Base-by-base conservation (phyloP, 208 protist genomes). In the Acanthamoeba pearcei region DNA sequence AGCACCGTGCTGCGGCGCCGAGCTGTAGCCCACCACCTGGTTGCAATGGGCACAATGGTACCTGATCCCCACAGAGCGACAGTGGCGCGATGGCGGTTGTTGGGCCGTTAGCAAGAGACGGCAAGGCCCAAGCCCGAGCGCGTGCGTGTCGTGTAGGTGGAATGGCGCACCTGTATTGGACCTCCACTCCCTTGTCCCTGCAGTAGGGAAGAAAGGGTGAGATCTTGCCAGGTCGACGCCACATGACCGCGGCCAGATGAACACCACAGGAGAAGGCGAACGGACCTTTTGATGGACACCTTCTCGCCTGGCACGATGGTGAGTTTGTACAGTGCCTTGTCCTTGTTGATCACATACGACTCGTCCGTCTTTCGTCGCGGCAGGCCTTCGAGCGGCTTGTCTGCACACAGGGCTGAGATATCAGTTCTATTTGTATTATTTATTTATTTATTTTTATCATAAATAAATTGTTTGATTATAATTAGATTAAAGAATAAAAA, bases 241-340 rank as follows among this genome's bases (percentile, higher is more conserved):
- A 57, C 53, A 57, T 8, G 12, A 17, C 53, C 13, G 53, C 53
- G 24, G 64, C 10, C 3, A 66, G 10, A 17, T 5, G n/a, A 3
- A 15, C 64, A 6, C 64, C 29, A 6, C 64, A 29, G n/a, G n/a
- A 12, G n/a, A 70, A 62, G 55, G 1, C 55, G 4, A 24, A 12
- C 60, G 66, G 4, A 74, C 66, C 66, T 32, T 24, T 74, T 74
- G 66, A 74, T 74, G 66, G 66, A 74, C 1, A 74, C 66, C 66
- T 74, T 74, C 66, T 74, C 66, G 66, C 66, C 66, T 29, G 66
- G 66, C 66, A 74, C 66, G 66, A 74, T 74, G 66, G 66, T 74
- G 66, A 74, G 66, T 38, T 74, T 74, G 66, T 74, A 74, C 66
- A 74, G 66, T 74, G 66, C 29, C 66, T 74, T 74, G 27, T 74